Base-by-base conservation (phyloP, 78 protist species). In the Dictyostelium capitatum region DNA sequence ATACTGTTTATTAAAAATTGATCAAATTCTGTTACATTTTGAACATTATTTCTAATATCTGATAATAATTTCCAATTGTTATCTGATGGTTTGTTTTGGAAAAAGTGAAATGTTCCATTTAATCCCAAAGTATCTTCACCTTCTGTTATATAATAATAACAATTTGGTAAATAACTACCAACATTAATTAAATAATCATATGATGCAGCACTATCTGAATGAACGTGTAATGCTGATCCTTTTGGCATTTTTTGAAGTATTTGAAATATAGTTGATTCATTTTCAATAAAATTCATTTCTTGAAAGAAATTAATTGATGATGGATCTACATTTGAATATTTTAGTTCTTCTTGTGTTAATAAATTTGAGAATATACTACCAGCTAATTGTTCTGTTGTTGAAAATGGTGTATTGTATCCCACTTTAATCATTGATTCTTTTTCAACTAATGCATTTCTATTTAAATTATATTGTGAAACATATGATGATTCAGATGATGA, bases 141-240 rank as follows among this genome's bases (percentile, higher is more conserved):
- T 28, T 4, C 11, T 0, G 56, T 70, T 17, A 83, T 28, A 50
- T 75, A 85, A 20, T 62, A 25, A 77, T 85, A 85, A 25, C 83
- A 73, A 62, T 85, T 85, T 57, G 92, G 92, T 46, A 85, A 62
- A 77, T 85, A 85, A 19, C 82, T 50, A 23, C 80, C 92, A 74
- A 30, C 30, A 2, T 47, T 7, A 28, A 85, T 77, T 50, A 85
- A 75, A 75, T 75, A 85, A 46, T 85, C 92, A 62, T 85, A 85
- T 28, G 83, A 75, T 5, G 83, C 83, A 15, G 78, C 59, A 0
- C 65, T 43, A 50, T 85, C 92, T 85, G 74, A 83, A 75, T 85
- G 92, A 53, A 77, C 43, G 48, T 85, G 92, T 9, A 85, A 48
- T 15, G 59, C 80, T 7, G 78, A 20, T 6, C 92, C 92, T 41